These are phyloP conservation scores for Calonectria honghensis DNA, from an alignment of 2,329 filamentous ascomycete species.

Conservation along the genomic window DNA sequence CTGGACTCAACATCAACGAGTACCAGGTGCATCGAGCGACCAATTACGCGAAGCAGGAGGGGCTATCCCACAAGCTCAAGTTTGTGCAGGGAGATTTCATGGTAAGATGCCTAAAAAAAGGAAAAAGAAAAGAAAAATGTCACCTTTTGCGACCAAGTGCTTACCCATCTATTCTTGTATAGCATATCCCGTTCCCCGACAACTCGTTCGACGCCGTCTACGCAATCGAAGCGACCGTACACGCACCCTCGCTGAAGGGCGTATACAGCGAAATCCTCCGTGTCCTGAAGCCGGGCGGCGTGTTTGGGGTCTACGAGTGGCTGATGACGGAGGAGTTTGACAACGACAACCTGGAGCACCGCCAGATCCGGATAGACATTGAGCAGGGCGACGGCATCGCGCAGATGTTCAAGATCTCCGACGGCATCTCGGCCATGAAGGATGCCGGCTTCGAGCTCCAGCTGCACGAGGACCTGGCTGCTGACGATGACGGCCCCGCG, in stretches of 20 bases:
- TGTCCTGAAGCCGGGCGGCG: conserved; percentile 93
- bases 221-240: conserved; percentile 94
- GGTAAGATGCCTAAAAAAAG: conserved; percentile 63
- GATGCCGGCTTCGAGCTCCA: conserved; percentile 88
- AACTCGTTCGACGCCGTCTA: conserved; percentile 94
- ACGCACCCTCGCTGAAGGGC: conserved; percentile 89
- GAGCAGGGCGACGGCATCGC: conserved; percentile 95
- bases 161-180: not conserved
- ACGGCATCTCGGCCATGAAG: conserved; percentile 87
- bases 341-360: conserved; percentile 87
- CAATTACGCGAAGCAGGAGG: conserved; percentile 86
- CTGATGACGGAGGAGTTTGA: conserved; percentile 97
- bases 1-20: conserved; percentile 97
- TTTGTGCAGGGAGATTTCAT: conserved; percentile 97
- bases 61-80: conserved; percentile 82
- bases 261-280: conserved; percentile 94
- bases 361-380: conserved; percentile 90
- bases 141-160: not conserved
- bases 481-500: conserved; percentile 63
- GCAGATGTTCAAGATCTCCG: conserved; percentile 91
- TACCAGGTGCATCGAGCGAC: conserved; percentile 95
- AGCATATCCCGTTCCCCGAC: conserved; percentile 94
- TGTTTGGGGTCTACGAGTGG: conserved; percentile 98
- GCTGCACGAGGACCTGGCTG: conserved; percentile 74
- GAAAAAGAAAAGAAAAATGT: not conserved